Percentiles rank a stretch among this genome's conserved stretches.
Conservation (phyloP, 805 yeast species). For the Cyberlindnera xylosilytica region DNA sequence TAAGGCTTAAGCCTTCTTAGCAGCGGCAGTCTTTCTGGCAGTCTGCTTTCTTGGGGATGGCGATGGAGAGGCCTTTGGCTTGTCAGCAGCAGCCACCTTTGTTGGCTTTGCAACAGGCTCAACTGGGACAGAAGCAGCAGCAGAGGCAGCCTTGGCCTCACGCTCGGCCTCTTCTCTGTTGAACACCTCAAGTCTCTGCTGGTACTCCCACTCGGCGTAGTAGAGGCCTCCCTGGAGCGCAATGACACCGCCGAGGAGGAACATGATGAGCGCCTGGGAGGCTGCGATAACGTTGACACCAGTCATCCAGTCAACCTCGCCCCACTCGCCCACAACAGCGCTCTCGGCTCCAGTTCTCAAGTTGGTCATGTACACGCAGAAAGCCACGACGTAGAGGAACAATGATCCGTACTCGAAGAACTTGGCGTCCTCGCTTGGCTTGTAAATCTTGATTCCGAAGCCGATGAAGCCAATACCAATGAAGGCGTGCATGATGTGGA, state of each 20-base stretch:
- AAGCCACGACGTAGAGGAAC: conserved; percentile 65
- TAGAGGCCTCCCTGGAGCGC: conserved; percentile 85
- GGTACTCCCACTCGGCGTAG: conserved; percentile 70
- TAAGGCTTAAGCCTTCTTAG: conserved; percentile 5
- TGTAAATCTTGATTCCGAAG: conserved; percentile 71
- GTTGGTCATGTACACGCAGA: conserved; percentile 83
- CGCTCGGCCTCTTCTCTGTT: conserved; percentile 29
- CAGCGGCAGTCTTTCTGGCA: conserved; percentile 9
- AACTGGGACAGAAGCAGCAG: background rate
- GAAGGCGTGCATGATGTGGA: conserved; percentile 61
- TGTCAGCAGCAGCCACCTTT: background rate
- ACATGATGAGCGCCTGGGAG: conserved; percentile 69
- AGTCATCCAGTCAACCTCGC: conserved; percentile 82
- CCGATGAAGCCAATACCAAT: conserved; percentile 68
- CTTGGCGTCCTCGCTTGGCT: conserved; percentile 81
- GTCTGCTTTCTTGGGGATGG: conserved; percentile 10
- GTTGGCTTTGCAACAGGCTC: conserved; percentile 5
- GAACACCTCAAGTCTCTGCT: conserved; percentile 34
- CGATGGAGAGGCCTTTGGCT: conserved; percentile 1
- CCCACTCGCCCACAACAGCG: conserved; percentile 77
- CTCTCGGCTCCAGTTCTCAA: conserved; percentile 75
- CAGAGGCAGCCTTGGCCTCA: conserved; percentile 12
- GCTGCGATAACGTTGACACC: conserved; percentile 94
- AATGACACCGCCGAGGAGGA: conserved; percentile 74
- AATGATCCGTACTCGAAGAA: conserved; percentile 88